These are phyloP conservation scores for Solanum lignicaule DNA, from an alignment of 257 asterid species.

Conservation along the genomic window DNA sequence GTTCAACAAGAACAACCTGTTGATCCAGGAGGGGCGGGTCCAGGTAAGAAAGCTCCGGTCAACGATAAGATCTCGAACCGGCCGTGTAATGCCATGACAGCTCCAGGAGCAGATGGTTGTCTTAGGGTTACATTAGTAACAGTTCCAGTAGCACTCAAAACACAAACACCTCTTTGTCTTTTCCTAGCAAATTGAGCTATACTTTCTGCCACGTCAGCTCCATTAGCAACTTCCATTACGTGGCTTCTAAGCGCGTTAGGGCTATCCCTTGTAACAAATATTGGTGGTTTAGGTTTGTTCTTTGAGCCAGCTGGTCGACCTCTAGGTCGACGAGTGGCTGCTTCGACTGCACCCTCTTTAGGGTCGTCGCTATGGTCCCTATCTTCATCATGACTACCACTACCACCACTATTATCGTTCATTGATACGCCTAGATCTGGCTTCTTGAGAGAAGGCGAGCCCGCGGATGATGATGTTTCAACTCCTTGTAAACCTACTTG, in stretches of 20 bases:
- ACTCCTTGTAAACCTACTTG: conserved; percentile 38
- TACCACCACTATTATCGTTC: conserved; percentile 21
- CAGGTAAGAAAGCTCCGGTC: conserved; percentile 55
- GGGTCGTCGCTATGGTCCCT: conserved; percentile 40
- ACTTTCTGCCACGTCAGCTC: conserved; percentile 53
- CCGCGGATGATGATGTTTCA: conserved; percentile 25
- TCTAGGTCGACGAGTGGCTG: conserved; percentile 32
- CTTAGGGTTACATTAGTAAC: conserved; percentile 49
- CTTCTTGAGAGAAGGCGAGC: conserved; percentile 21
- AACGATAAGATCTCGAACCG: conserved; percentile 48
- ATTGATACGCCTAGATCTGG: conserved; percentile 49
- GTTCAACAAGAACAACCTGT: conserved; percentile 10
- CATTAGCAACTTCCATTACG: conserved; percentile 50
- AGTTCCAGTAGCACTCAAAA: conserved; percentile 48
- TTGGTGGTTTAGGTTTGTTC: conserved; percentile 57
- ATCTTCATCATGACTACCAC: conserved; percentile 20
- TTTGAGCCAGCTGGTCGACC: conserved; percentile 63
- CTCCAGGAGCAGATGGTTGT: conserved; percentile 54
- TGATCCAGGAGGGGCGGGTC: conserved; percentile 62
- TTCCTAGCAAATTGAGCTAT: conserved; percentile 56
- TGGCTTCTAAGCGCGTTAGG: conserved; percentile 62
- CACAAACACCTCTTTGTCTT: conserved; percentile 52
- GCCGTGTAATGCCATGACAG: conserved; percentile 50
- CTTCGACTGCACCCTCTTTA: conserved; percentile 44
- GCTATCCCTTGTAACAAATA: conserved; percentile 56